These are phyloP conservation scores for Talaromyces liani DNA, from an alignment of 495 filamentous ascomycete species.

Conservation along the genomic window DNA sequence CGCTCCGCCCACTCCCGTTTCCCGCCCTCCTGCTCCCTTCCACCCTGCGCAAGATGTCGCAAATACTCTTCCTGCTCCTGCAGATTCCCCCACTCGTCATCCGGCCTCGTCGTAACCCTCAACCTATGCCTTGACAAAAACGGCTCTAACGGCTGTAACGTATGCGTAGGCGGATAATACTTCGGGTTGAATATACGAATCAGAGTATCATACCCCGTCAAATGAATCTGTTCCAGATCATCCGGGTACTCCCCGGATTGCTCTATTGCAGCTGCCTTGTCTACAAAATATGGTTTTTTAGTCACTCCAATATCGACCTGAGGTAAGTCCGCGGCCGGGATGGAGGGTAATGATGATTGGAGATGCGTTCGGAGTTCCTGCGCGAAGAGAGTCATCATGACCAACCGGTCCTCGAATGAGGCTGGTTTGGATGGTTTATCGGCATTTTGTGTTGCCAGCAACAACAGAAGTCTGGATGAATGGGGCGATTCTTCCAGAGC, in stretches of 20 bases:
- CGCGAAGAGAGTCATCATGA: conserved; percentile 82
- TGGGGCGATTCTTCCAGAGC: conserved; percentile 43
- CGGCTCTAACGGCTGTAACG: conserved; percentile 48
- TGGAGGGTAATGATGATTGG: conserved; percentile 8
- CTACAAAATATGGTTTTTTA: conserved; percentile 74
- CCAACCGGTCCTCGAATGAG: conserved; percentile 69
- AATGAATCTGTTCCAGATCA: conserved; percentile 58
- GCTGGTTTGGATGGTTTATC: conserved; percentile 87
- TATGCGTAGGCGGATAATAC: conserved; percentile 64
- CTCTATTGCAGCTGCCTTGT: conserved; percentile 69
- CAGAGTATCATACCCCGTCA: conserved; percentile 84
- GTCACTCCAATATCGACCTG: conserved; percentile 75
- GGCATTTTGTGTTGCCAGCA: conserved; percentile 86
- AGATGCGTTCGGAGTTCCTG: conserved; percentile 45
- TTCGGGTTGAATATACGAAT: conserved; percentile 74
- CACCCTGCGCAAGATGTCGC: conserved; percentile 39
- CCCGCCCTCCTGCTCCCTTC: conserved; percentile 49
- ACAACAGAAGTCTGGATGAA: conserved; percentile 53
- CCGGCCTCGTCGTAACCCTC: conserved; percentile 63
- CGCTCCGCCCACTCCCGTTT: conserved; percentile 58
- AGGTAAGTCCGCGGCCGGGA: conserved; percentile 14
- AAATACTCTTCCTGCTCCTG: conserved; percentile 56
- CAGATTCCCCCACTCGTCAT: conserved; percentile 55
- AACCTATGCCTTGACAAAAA: conserved; percentile 67
- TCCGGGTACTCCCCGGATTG: conserved; percentile 40